Evolutionary conservation across 768 basidiomycete genomes (phyloP).

Genomic region (Kwoniella sp.): DNA sequence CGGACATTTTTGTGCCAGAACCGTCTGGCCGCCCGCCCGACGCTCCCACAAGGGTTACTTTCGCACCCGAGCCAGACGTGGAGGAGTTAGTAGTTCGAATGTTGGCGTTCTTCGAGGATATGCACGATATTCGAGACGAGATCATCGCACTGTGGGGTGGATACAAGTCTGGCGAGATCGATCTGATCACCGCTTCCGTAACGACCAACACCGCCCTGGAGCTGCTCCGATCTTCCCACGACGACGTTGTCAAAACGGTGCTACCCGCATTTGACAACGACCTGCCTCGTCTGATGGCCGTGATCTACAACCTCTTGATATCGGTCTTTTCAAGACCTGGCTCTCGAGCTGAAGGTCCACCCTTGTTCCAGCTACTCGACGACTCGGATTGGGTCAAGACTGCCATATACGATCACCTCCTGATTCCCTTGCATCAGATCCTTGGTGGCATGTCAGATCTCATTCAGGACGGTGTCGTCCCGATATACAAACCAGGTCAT

Average conservation of each 20-base stretch:
- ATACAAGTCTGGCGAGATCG: constrained; percentile 10
- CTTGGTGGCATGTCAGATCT: constrained; percentile 7
- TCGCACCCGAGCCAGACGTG: not conserved
- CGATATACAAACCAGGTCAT: constrained; percentile 12
- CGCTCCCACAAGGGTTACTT: constrained; percentile 1
- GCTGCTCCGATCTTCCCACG: constrained; percentile 12
- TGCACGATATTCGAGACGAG: constrained; percentile 21
- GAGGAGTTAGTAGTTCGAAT: constrained; percentile 16
- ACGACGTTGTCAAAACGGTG: constrained; percentile 12
- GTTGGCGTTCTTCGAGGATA: constrained; percentile 19
- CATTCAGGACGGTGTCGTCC: constrained; percentile 9
- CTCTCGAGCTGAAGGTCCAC: not conserved
- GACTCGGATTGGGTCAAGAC: not conserved
- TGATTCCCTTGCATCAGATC: constrained; percentile 12
- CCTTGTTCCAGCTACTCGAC: not conserved
- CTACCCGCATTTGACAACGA: constrained; percentile 10
- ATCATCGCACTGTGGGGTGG: constrained; percentile 24
- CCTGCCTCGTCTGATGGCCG: not conserved
- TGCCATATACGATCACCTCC: constrained; percentile 19
- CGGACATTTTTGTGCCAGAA: constrained; percentile 26
- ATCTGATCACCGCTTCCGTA: constrained; percentile 24
- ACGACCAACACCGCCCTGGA: constrained; percentile 29
- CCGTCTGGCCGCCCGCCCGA: constrained; percentile 9
- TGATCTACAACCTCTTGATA: constrained; percentile 1
- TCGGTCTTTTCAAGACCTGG: not conserved